phyloP scores from a whole-genome alignment of 1,139 yeast genomes.

The Yamadazyma blattariae region DNA sequence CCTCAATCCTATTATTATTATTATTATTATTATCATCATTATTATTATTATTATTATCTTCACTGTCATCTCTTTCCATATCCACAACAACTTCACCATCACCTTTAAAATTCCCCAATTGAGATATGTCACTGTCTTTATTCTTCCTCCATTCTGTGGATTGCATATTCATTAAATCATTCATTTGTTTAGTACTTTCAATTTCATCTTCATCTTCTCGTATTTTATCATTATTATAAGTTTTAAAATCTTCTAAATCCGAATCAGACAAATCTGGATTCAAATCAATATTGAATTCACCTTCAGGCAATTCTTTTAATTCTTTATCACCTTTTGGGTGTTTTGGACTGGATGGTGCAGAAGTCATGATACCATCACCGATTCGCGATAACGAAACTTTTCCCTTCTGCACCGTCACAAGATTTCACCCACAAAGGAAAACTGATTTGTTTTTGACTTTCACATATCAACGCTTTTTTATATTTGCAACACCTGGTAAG shows the following conservation, averaged over 20 bases:
- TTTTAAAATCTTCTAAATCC: constrained; percentile 14
- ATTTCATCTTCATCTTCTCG: no score
- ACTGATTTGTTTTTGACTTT: no score
- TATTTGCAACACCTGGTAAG: no score
- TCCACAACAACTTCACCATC: neutral
- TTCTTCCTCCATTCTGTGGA: no score
- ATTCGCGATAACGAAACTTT: no score
- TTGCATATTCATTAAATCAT: no score
- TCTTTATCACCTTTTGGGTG: constrained; percentile 50
- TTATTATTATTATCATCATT: constrained; percentile 15
- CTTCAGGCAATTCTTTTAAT: constrained; percentile 28
- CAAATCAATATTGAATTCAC: constrained; percentile 32
- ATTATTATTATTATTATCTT: neutral
- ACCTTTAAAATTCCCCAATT: neutral
- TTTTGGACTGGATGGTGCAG: constrained; percentile 42
- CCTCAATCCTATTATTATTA: neutral
- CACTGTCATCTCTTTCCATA: neutral
- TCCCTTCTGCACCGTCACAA: no score
- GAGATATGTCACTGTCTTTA: no score
- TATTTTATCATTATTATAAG: constrained; percentile 1
- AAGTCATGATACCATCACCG: no score
- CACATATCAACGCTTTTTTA: no score
- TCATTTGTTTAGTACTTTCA: constrained; percentile 9
- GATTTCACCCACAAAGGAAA: no score
- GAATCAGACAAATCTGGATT: constrained; percentile 39